These are phyloP conservation scores for Uromyces viciae-fabae DNA, from an alignment of 1,284 basidiomycete species.

Conservation along the genomic window DNA sequence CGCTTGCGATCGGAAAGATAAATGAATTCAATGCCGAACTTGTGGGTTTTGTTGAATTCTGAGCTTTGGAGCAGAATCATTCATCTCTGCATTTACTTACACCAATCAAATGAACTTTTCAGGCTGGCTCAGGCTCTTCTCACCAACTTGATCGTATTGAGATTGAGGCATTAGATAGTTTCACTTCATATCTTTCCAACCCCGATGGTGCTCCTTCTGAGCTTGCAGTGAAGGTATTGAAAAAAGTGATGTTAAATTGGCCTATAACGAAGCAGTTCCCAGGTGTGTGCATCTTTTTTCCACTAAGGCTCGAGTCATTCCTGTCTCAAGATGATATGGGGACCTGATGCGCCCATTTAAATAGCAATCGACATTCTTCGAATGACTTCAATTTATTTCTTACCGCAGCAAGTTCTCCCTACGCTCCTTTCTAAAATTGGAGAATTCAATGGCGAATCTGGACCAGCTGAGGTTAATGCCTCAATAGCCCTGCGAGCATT, in stretches of 20 bases:
- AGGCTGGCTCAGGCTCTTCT: background rate
- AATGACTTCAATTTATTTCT: slow-evolving; percentile 12
- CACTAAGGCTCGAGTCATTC: background rate
- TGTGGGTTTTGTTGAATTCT: too few relatives aligned
- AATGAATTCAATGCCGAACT: slow-evolving; percentile 33
- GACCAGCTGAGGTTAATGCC: slow-evolving; percentile 25
- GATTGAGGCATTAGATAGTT: background rate
- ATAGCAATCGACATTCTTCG: slow-evolving; percentile 31
- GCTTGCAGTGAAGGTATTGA: background rate
- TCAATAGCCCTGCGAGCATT: slow-evolving; percentile 31
- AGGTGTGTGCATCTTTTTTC: slow-evolving; percentile 9
- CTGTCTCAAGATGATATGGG: background rate
- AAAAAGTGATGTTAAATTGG: slow-evolving; percentile 29
- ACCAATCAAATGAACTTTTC: background rate
- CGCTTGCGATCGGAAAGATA: slow-evolving; percentile 23
- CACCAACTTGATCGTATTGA: background rate
- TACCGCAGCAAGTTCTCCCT: slow-evolving; percentile 17
- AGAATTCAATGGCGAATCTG: background rate
- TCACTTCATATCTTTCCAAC: slow-evolving; percentile 29
- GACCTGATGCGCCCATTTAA: background rate
- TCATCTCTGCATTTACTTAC: background rate
- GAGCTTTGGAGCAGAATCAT: background rate
- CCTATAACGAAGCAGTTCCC: slow-evolving; percentile 33
- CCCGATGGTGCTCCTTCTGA: background rate
- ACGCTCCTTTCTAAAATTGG: slow-evolving; percentile 2